A percentile compares a stretch with the other conserved stretches of the same genome.
Conservation (phyloP, 306 rosid genomes). For the Cucumis melo region DNA sequence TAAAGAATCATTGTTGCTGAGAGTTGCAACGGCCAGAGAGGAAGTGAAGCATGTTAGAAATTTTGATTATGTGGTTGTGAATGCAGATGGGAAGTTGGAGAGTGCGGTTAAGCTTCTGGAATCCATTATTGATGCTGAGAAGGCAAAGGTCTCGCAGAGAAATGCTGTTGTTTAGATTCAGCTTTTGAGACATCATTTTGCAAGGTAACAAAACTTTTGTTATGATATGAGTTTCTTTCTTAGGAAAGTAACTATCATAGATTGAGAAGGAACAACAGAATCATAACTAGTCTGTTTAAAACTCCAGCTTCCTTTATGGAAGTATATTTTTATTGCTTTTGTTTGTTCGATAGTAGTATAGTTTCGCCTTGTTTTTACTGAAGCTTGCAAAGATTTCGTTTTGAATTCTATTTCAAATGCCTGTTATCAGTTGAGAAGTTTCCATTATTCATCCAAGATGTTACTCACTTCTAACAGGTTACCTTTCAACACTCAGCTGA, state of each 20-base stretch:
- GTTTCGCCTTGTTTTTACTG: background rate
- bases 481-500: background rate
- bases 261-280: background rate
- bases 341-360: background rate
- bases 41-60: constrained; percentile 63
- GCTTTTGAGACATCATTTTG: background rate
- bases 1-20: constrained; percentile 50
- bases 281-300: background rate
- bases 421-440: background rate
- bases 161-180: constrained; percentile 27
- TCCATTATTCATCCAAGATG: background rate
- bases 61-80: constrained; percentile 84
- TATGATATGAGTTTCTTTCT: background rate
- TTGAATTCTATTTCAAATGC: background rate
- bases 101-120: constrained; percentile 55
- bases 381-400: background rate
- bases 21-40: constrained; percentile 79
- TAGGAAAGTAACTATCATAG: background rate
- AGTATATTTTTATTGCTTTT: background rate
- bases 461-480: background rate
- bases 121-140: constrained; percentile 72
- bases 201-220: background rate
- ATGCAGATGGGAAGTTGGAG: constrained; percentile 70
- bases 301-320: background rate
- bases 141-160: constrained; percentile 78